Evolutionary conservation across 805 yeast genomes (phyloP).

Genomic region (Cyberlindnera mrakii): DNA sequence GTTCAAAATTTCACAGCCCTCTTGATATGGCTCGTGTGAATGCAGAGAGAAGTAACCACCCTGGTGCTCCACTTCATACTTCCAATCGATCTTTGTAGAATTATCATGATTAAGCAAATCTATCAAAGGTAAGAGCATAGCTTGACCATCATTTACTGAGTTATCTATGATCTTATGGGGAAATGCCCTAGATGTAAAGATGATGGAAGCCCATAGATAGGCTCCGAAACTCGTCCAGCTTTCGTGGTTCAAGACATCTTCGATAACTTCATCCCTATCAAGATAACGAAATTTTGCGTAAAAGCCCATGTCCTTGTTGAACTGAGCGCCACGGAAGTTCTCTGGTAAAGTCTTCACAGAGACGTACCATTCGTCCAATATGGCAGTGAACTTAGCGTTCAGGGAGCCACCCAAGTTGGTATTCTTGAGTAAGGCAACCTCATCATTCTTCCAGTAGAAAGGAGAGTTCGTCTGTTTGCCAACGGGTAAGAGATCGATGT

Average conservation of each 20-base stretch:
- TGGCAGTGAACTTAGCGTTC: conserved; percentile 35
- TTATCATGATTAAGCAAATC: conserved; percentile 76
- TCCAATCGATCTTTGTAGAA: conserved; percentile 64
- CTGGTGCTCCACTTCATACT: conserved; percentile 16
- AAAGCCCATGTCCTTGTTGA: conserved; percentile 15
- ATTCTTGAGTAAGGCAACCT: conserved; percentile 47
- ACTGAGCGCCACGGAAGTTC: conserved; percentile 1
- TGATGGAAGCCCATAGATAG: conserved; percentile 69
- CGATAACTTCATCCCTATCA: conserved; percentile 13
- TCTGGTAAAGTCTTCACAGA: conserved; percentile 10
- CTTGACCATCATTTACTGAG: conserved; percentile 34
- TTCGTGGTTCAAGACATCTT: conserved; percentile 13
- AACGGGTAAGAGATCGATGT: conserved; percentile 46
- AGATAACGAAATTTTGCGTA: conserved; percentile 12
- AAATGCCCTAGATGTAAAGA: conserved; percentile 74
- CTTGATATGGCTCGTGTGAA: conserved; percentile 9
- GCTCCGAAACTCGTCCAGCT: conserved; percentile 63
- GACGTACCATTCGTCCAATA: conserved; percentile 59
- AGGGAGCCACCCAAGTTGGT: conserved; percentile 61
- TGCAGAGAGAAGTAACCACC: conserved; percentile 17
- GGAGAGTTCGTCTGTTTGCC: conserved; percentile 43
- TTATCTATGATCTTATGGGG: conserved; percentile 46
- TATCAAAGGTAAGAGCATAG: conserved; percentile 71
- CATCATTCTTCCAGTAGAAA: conserved; percentile 52
- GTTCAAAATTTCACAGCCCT: conserved; percentile 52